These are phyloP conservation scores for Fragaria iinumae DNA, from an alignment of 306 rosid species.

Conservation along the genomic window DNA sequence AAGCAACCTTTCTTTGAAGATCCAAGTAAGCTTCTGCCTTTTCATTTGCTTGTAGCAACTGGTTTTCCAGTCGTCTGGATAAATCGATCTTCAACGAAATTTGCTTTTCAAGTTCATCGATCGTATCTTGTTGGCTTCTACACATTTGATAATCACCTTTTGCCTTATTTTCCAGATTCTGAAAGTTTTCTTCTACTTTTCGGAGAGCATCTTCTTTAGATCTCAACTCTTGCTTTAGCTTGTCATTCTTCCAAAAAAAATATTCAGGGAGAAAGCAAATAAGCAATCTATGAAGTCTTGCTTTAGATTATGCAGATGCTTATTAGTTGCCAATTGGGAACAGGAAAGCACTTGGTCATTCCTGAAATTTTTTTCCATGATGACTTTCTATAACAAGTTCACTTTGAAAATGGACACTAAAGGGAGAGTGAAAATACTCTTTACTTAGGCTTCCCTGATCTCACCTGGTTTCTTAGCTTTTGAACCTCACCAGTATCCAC, in stretches of 20 bases:
- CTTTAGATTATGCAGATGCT: not conserved
- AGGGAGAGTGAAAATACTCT: not conserved
- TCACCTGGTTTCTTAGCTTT: constrained; percentile 19
- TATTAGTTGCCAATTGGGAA: not conserved
- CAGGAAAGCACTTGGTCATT: not conserved
- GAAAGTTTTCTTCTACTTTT: constrained; percentile 19
- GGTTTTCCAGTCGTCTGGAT: constrained; percentile 15
- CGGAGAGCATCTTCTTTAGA: constrained; percentile 19
- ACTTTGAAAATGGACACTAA: not conserved
- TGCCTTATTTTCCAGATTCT: constrained; percentile 9
- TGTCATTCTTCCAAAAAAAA: constrained; percentile 14
- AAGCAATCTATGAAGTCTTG: not conserved
- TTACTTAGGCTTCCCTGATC: not conserved
- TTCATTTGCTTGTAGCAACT: constrained; percentile 17
- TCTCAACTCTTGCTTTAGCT: constrained; percentile 21
- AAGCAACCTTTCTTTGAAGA: constrained; percentile 23
- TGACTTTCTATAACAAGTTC: not conserved
- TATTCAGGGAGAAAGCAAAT: not conserved
- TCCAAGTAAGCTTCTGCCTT: constrained; percentile 10
- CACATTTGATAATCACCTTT: constrained; percentile 15
- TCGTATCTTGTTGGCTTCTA: constrained; percentile 21
- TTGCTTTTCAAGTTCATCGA: constrained; percentile 13
- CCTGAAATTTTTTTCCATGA: not conserved
- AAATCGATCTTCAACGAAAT: not conserved
- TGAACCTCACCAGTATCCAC: constrained; percentile 17